Conservation (phyloP, 2,329 filamentous ascomycete species). For the Fusarium transvaalense region DNA sequence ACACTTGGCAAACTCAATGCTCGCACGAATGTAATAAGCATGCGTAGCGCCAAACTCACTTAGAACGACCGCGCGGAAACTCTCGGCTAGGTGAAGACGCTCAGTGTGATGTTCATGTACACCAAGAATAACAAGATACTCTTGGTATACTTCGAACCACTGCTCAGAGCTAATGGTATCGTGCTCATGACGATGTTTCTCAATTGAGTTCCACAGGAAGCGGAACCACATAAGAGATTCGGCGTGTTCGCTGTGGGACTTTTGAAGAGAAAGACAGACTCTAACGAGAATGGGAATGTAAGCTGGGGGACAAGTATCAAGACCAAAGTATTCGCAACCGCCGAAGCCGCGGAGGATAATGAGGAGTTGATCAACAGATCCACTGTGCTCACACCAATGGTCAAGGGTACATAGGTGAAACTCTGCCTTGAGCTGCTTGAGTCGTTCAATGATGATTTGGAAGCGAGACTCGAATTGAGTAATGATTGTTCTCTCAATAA, state of each 20-base stretch:
- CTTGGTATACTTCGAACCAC: constrained; percentile 9
- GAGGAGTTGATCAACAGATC: neutral
- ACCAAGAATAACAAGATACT: constrained; percentile 5
- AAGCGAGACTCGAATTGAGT: constrained; percentile 1
- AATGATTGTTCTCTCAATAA: neutral
- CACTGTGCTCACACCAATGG: neutral
- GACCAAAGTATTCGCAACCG: neutral
- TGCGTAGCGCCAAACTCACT: neutral
- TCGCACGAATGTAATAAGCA: neutral
- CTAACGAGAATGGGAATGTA: constrained; percentile 7
- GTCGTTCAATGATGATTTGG: neutral
- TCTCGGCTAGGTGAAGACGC: neutral
- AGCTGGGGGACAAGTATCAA: constrained; percentile 1
- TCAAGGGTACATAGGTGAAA: neutral
- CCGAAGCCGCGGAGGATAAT: constrained; percentile 2
- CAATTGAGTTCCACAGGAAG: constrained; percentile 2
- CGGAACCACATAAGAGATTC: constrained; percentile 7
- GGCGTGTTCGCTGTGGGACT: neutral
- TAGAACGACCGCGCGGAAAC: neutral
- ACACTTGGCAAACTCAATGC: constrained; percentile 2
- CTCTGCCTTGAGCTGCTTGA: constrained; percentile 1
- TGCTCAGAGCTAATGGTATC: constrained; percentile 7
- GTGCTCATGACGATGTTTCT: constrained; percentile 7
- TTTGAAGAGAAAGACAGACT: constrained; percentile 1
- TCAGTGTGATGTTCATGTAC: neutral